Percentiles rank a stretch among this genome's conserved stretches.
phyloP scores from a whole-genome alignment of 805 yeast species.

The Cephaloascus albidus region DNA sequence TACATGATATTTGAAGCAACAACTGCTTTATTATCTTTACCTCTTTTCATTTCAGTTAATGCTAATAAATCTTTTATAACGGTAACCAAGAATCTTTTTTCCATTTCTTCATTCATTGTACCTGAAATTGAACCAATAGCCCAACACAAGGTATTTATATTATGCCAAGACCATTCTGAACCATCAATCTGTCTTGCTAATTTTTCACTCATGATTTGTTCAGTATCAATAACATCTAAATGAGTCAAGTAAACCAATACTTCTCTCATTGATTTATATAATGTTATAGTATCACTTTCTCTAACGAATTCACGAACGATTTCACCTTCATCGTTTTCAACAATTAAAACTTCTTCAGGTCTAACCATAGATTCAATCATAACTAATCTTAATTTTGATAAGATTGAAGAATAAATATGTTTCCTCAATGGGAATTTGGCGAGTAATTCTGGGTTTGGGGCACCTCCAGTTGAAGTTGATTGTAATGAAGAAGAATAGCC shows the following conservation, averaged over 20 bases:
- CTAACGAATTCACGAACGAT: constrained; percentile 95
- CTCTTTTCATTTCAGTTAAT: constrained; percentile 91
- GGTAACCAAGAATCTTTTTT: constrained; percentile 84
- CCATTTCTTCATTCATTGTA: constrained; percentile 97
- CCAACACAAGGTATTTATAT: constrained; percentile 96
- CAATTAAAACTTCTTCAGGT: constrained; percentile 96
- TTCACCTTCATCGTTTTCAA: constrained; percentile 96
- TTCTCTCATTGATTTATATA: constrained; percentile 93
- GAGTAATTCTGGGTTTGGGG: constrained; percentile 73
- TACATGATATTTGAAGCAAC: constrained; percentile 99
- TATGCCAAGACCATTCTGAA: constrained; percentile 98
- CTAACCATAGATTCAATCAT: constrained; percentile 96
- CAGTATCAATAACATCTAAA: constrained; percentile 89
- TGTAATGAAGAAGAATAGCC: constrained; percentile 30
- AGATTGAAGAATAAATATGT: constrained; percentile 69
- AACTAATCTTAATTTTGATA: constrained; percentile 82
- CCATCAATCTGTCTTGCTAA: constrained; percentile 91
- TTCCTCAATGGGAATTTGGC: constrained; percentile 78
- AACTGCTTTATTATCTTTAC: constrained; percentile 97
- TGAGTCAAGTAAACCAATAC: constrained; percentile 93
- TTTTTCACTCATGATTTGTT: constrained; percentile 86
- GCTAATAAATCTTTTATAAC: constrained; percentile 89
- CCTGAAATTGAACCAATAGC: constrained; percentile 99
- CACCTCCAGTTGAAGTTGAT: constrained; percentile 55
- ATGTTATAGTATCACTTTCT: constrained; percentile 93